These are phyloP conservation scores for Venturia carpophila DNA, from an alignment of 2,329 filamentous ascomycete genomes.

Conservation along the genomic window DNA sequence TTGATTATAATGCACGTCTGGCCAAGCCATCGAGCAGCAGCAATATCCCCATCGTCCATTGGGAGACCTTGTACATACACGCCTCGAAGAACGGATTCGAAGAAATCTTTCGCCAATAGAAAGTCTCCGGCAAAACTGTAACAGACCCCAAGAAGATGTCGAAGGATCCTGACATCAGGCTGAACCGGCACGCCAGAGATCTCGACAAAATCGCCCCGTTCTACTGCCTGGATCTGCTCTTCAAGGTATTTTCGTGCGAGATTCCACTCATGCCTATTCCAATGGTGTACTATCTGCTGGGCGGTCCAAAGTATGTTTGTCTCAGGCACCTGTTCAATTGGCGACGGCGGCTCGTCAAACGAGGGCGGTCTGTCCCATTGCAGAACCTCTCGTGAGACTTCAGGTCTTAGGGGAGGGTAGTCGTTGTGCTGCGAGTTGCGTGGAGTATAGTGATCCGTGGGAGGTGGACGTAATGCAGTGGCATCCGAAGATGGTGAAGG, in stretches of 20 bases:
- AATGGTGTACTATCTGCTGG: constrained; percentile 23
- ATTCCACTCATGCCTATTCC: constrained; percentile 24
- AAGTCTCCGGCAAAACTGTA: constrained; percentile 27
- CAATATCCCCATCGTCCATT: constrained; percentile 29
- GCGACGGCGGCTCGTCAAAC: constrained; percentile 16
- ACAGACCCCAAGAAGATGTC: constrained; percentile 27
- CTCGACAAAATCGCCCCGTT: constrained; percentile 24
- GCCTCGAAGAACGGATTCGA: constrained; percentile 26
- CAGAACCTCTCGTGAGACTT: constrained; percentile 9
- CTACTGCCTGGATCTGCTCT: constrained; percentile 25
- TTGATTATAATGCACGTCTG: constrained; percentile 28
- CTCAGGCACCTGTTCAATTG: constrained; percentile 16
- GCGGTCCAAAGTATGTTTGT: constrained; percentile 24
- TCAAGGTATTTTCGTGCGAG: constrained; percentile 24
- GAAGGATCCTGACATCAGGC: constrained; percentile 26
- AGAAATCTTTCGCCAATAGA: constrained; percentile 26
- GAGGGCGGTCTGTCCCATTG: constrained; percentile 4
- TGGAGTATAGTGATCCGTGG: background rate
- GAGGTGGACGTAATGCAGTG: background rate
- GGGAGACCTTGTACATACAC: constrained; percentile 23
- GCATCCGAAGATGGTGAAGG: background rate
- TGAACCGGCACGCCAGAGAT: constrained; percentile 21
- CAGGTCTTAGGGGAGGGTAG: background rate
- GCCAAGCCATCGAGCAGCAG: constrained; percentile 29
- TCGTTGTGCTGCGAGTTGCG: background rate